Conservation (phyloP, 768 basidiomycete genomes). For the Neoboletus magnificus region DNA sequence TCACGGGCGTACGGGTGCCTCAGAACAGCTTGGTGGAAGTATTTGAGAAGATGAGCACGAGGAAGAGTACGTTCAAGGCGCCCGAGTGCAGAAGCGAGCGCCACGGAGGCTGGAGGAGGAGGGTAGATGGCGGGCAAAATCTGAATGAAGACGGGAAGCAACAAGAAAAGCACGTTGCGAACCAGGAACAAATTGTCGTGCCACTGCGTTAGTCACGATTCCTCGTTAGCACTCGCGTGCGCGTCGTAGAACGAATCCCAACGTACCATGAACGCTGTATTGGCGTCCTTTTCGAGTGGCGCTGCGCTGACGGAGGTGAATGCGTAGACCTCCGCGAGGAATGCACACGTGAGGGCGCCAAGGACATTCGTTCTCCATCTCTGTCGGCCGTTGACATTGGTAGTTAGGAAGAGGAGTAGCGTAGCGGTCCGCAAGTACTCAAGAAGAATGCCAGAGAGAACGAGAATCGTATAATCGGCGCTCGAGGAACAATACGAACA, state of each 20-base stretch:
- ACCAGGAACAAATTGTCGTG: constrained; percentile 55
- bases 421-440: constrained; percentile 58
- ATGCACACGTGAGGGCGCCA: constrained; percentile 46
- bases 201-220: constrained; percentile 44
- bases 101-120: constrained; percentile 30
- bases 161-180: constrained; percentile 58
- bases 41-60: constrained; percentile 53
- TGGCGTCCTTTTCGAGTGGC: constrained; percentile 41
- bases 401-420: constrained; percentile 46
- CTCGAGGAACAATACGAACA: constrained; percentile 66
- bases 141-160: constrained; percentile 51
- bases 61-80: constrained; percentile 38
- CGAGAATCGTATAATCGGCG: constrained; percentile 58
- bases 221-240: background rate
- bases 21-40: constrained; percentile 54
- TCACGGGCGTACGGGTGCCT: constrained; percentile 47
- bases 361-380: constrained; percentile 45
- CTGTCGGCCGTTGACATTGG: constrained; percentile 38
- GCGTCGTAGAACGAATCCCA: background rate
- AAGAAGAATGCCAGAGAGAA: constrained; percentile 51
- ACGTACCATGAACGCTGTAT: constrained; percentile 40
- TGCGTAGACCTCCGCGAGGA: constrained; percentile 53
- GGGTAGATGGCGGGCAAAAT: constrained; percentile 35
- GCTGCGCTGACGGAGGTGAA: constrained; percentile 46
- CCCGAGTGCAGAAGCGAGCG: constrained; percentile 23